phyloP scores from a whole-genome alignment of 1,139 yeast species.

The Diutina ranongensis region DNA sequence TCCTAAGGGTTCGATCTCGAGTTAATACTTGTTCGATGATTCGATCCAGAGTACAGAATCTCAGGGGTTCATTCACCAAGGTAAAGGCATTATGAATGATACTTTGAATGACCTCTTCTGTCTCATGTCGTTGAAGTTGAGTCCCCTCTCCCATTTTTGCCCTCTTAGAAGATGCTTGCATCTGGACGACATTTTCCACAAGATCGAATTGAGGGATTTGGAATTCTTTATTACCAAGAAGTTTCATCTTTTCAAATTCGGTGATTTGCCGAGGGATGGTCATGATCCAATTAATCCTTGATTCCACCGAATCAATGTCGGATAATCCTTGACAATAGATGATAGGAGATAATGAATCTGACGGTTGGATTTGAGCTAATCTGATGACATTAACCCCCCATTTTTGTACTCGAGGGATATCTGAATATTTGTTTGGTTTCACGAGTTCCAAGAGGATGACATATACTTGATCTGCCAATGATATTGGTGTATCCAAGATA shows the following conservation, averaged over 20 bases:
- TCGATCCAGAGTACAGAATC: not conserved
- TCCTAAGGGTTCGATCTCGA: not conserved
- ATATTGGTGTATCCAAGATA: not conserved
- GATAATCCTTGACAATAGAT: not conserved
- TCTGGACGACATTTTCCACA: not conserved
- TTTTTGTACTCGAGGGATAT: not conserved
- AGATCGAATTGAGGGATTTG: not conserved
- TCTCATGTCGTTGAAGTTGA: not conserved
- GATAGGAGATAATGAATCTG: not conserved
- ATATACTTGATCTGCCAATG: not conserved
- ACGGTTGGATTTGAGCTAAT: not conserved
- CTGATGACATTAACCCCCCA: not conserved
- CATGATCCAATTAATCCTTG: not conserved
- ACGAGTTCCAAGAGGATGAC: not conserved
- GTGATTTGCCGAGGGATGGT: not conserved
- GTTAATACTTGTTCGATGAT: not conserved
- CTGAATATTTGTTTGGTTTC: not conserved
- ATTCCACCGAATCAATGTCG: not conserved
- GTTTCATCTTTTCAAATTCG: not conserved
- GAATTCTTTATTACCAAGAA: not conserved
- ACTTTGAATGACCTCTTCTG: not conserved
- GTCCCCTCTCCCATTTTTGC: not conserved
- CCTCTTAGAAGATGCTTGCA: not conserved
- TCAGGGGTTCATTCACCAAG: not conserved
- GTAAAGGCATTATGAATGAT: slow-evolving; percentile 2